These are phyloP conservation scores for Sungouiozyma intestinalis DNA, from an alignment of 805 yeast species.

Conservation along the genomic window DNA sequence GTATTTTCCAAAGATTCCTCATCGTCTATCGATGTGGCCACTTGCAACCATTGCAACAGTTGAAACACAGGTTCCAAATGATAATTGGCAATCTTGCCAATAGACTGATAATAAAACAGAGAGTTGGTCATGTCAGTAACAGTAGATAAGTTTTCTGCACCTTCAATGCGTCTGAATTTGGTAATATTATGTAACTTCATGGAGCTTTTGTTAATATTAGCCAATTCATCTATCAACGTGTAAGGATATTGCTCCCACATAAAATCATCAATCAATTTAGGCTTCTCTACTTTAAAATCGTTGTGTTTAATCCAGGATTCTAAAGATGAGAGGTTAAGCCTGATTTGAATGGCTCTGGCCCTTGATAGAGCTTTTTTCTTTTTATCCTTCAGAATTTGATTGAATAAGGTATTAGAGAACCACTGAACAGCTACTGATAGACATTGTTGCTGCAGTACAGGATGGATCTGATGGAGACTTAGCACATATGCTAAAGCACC, in stretches of 20 bases:
- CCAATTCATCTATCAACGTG: constrained; percentile 26
- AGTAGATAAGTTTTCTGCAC: constrained; percentile 3
- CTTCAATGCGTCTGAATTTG: constrained; percentile 15
- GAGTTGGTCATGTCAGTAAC: constrained; percentile 30
- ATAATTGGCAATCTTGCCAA: constrained; percentile 52
- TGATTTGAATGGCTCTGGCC: constrained; percentile 77
- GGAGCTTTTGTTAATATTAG: constrained; percentile 18
- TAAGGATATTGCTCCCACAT: constrained; percentile 32
- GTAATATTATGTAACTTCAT: constrained; percentile 19
- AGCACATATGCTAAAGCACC: constrained; percentile 83
- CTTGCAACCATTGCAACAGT: constrained; percentile 83
- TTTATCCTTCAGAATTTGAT: constrained; percentile 54
- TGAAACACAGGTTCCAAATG: constrained; percentile 69
- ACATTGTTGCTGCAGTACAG: constrained; percentile 67
- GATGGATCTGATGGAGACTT: constrained; percentile 71
- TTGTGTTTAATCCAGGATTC: constrained; percentile 84
- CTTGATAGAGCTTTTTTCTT: constrained; percentile 56
- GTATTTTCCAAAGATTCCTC: constrained; percentile 53
- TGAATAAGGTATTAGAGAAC: constrained; percentile 64
- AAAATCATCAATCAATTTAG: constrained; percentile 30
- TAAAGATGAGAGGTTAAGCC: constrained; percentile 72
- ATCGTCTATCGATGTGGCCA: constrained; percentile 59
- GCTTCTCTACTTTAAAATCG: constrained; percentile 22
- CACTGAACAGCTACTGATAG: constrained; percentile 70
- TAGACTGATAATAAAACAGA: constrained; percentile 51